Conservation (phyloP, 768 basidiomycete species). For the Hygrocybe coccinea region DNA sequence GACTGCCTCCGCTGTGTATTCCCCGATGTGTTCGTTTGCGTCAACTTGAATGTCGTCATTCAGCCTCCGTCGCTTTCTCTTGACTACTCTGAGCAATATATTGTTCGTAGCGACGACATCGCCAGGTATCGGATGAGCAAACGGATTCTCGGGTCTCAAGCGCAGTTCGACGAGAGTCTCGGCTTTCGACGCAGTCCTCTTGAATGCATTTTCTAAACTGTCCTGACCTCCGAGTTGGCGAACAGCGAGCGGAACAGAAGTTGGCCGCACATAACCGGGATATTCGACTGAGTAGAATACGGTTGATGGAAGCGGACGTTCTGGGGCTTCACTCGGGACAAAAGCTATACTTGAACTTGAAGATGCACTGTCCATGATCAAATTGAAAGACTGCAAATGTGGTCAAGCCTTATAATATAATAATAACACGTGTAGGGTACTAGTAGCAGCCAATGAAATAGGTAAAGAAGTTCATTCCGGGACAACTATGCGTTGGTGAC, state of each 20-base stretch:
- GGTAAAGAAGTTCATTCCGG: too few relatives aligned
- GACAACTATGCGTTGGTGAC: neutral
- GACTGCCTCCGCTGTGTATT: constrained; percentile 68
- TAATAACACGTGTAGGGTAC: too few relatives aligned
- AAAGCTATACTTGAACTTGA: neutral
- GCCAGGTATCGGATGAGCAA: constrained; percentile 80
- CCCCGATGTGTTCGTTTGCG: constrained; percentile 44
- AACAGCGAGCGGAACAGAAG: constrained; percentile 60
- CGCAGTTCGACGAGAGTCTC: constrained; percentile 72
- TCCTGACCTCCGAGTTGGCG: constrained; percentile 64
- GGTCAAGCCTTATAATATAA: too few relatives aligned
- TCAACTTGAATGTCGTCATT: constrained; percentile 16
- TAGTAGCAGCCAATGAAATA: too few relatives aligned
- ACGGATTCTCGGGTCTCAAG: constrained; percentile 68
- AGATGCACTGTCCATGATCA: neutral
- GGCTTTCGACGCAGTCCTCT: constrained; percentile 54
- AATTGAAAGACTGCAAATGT: too few relatives aligned
- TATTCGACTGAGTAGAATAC: constrained; percentile 83
- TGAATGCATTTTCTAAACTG: constrained; percentile 73
- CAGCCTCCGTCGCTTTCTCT: constrained; percentile 52
- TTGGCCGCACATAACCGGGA: constrained; percentile 72
- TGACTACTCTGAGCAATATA: constrained; percentile 80
- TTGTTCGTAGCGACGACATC: constrained; percentile 74
- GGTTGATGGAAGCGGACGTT: constrained; percentile 46
- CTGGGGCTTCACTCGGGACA: constrained; percentile 24